Base-by-base conservation (phyloP, 2,329 filamentous ascomycete genomes). In the Alternaria sp. region DNA sequence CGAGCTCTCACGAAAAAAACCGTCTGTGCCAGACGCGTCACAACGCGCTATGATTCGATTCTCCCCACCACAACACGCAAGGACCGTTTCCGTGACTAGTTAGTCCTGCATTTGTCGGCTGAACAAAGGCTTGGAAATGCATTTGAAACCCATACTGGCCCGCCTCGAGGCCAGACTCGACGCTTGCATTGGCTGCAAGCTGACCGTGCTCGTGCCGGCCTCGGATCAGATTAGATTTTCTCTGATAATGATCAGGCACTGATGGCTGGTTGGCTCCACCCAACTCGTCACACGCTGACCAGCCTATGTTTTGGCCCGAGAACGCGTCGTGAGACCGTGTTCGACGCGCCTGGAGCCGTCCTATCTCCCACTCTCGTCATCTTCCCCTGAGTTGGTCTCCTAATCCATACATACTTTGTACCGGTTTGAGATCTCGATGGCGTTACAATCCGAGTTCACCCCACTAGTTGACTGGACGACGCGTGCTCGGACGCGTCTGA, bases 41-140 rank as follows among this genome's bases (percentile, higher is more conserved):
- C 64, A 66, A 76, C 74, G 72, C 74, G 74, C 68, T 64, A 64
- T 70, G 65, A 74, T 72, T 74, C 67, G 73, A 57, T 57, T 59
- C 56, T 46, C 59, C 66, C 73, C 72, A 75, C 73, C 69, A 74
- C 63, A 73, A 74, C 69, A 72, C 54, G 65, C 71, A 73, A 62
- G 64, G 59, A 62, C 65, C 62, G 59, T 53, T 67, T 68, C 70
- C 67, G 64, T 52, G 58, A 60, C 54, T 28, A 67, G 68, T 68
- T 70, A 67, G 68, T 61, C 57, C 59, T 59, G 63, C 55, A 54
- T 64, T 57, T 62, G 65, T 64, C 69, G 73, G 70, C 73, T 74
- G 68, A 72, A 67, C 69, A 59, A 70, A 49, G 64, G 65, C 71
- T 75, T 76, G 69, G 67, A 72, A 77, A 70, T 70, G 64, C 68